Conservation (phyloP, 169 alveolate species). For the Babesia ovis region DNA sequence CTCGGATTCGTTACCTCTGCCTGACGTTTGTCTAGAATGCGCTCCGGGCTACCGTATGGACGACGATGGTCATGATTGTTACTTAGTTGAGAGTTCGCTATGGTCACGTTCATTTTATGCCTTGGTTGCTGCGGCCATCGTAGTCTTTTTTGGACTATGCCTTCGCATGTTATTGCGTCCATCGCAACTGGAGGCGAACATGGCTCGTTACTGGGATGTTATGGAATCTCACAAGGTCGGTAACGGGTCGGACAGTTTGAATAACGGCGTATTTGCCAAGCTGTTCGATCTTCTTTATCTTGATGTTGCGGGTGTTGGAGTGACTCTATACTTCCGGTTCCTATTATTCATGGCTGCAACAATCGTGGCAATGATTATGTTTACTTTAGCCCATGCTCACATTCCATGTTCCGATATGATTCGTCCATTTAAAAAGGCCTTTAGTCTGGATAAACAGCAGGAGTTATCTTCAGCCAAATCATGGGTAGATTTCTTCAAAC, state of each 20-base stretch:
- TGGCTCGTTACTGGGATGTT: constrained; percentile 29
- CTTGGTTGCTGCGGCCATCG: constrained; percentile 5
- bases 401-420: constrained; percentile 65
- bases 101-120: constrained; percentile 54
- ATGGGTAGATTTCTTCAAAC: not conserved
- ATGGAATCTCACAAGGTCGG: constrained; percentile 45
- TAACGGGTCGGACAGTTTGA: constrained; percentile 12
- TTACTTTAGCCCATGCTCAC: constrained; percentile 53
- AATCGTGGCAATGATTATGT: constrained; percentile 16
- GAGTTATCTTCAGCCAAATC: not conserved
- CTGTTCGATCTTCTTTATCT: constrained; percentile 17
- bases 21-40: constrained; percentile 70
- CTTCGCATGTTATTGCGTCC: constrained; percentile 34
- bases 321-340: constrained; percentile 64
- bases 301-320: constrained; percentile 72
- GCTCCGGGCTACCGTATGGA: constrained; percentile 71
- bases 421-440: constrained; percentile 47
- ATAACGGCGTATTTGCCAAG: constrained; percentile 35
- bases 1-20: constrained; percentile 20
- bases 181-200: constrained; percentile 17
- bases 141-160: constrained; percentile 10
- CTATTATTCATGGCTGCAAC: constrained; percentile 27
- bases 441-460: constrained; percentile 20
- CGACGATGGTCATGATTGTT: constrained; percentile 64
- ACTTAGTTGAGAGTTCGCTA: constrained; percentile 44